A percentile compares a stretch with the other conserved stretches of the same genome.
These are phyloP conservation scores for Daldinia vernicosa DNA, from an alignment of 495 filamentous ascomycete genomes.

Conservation along the genomic window DNA sequence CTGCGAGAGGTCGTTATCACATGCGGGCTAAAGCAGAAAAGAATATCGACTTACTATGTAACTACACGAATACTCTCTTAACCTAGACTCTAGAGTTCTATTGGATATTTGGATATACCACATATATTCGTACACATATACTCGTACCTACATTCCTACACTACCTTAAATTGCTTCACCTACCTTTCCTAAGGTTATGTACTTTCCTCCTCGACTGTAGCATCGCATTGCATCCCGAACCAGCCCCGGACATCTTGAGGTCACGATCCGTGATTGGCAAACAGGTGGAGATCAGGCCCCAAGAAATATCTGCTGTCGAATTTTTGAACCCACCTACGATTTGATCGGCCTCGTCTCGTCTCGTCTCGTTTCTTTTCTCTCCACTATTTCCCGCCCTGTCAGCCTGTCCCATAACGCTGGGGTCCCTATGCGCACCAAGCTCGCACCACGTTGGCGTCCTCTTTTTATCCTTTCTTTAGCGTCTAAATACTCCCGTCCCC, in stretches of 20 bases:
- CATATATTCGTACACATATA: constrained; percentile 4
- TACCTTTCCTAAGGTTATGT: constrained; percentile 12
- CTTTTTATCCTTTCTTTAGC: neutral
- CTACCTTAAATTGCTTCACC: constrained; percentile 15
- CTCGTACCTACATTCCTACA: constrained; percentile 3
- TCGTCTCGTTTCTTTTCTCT: constrained; percentile 2
- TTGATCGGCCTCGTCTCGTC: neutral
- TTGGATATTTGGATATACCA: neutral
- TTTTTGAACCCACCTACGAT: neutral
- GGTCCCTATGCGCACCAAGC: neutral
- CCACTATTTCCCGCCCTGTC: constrained; percentile 38
- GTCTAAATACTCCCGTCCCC: neutral
- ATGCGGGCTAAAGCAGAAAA: constrained; percentile 13
- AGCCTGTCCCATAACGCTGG: constrained; percentile 1
- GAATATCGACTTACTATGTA: neutral
- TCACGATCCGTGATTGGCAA: constrained; percentile 36
- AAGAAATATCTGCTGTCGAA: constrained; percentile 8
- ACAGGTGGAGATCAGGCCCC: constrained; percentile 30
- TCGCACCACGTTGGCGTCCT: constrained; percentile 1
- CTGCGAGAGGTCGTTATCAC: constrained; percentile 23
- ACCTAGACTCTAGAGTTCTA: neutral
- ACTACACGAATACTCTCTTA: neutral
- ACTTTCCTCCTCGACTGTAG: constrained; percentile 3
- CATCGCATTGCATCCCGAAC: constrained; percentile 44
- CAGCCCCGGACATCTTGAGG: constrained; percentile 33